A percentile compares a stretch with the other conserved stretches of the same genome.
Conservation (phyloP, 2,329 filamentous ascomycete species). For the Waltergamsia citrina region DNA sequence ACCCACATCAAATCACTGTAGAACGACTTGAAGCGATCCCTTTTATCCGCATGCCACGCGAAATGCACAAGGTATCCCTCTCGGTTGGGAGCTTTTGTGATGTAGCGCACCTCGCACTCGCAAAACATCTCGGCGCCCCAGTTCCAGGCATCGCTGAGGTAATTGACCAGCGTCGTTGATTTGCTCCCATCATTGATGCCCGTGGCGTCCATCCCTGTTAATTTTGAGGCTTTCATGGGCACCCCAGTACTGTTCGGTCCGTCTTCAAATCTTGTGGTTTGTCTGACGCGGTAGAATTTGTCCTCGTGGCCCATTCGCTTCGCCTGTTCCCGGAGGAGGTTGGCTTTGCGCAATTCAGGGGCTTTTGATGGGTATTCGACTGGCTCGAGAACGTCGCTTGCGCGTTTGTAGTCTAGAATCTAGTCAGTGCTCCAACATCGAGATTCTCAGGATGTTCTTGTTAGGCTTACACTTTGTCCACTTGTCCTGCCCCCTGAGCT, state of each 20-base stretch:
- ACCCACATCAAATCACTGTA: conserved; percentile 59
- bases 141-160: conserved; percentile 61
- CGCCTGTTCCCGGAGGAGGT: conserved; percentile 48
- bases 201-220: conserved; percentile 53
- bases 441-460: background rate
- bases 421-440: background rate
- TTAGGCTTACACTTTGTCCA: conserved; percentile 40
- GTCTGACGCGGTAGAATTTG: conserved; percentile 45
- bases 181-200: conserved; percentile 62
- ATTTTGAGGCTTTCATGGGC: conserved; percentile 48
- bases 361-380: conserved; percentile 46
- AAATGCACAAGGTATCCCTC: conserved; percentile 56
- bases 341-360: conserved; percentile 47
- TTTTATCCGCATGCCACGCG: conserved; percentile 51
- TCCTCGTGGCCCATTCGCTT: conserved; percentile 35
- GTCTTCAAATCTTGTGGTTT: conserved; percentile 54
- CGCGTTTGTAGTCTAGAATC: conserved; percentile 44
- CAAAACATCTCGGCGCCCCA: conserved; percentile 66
- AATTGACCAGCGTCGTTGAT: conserved; percentile 56
- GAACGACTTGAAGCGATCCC: conserved; percentile 43
- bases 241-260: conserved; percentile 56
- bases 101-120: conserved; percentile 55
- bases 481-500: conserved; percentile 34
- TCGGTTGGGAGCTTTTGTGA: conserved; percentile 39
- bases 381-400: conserved; percentile 47